These are phyloP conservation scores for Hymenochaete sp. DNA, from an alignment of 1,284 basidiomycete species.

Conservation along the genomic window DNA sequence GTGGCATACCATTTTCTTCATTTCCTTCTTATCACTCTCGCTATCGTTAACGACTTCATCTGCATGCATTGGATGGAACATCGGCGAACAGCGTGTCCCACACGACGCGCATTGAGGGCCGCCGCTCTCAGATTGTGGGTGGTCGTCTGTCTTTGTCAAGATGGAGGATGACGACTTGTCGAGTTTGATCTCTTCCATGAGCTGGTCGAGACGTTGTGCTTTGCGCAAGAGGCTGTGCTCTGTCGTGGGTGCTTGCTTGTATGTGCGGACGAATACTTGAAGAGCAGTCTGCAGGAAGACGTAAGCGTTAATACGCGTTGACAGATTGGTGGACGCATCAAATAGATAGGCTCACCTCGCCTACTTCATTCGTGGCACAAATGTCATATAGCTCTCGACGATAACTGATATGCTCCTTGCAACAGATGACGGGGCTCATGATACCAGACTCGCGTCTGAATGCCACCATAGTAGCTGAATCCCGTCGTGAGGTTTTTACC, in stretches of 20 bases:
- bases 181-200: slow-evolving; percentile 22
- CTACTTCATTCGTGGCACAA: slow-evolving; percentile 76
- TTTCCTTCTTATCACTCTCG: no score
- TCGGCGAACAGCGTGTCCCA: slow-evolving; percentile 32
- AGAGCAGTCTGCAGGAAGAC: slow-evolving; percentile 58
- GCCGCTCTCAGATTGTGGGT: slow-evolving; percentile 13
- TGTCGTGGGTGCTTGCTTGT: slow-evolving; percentile 67
- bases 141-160: slow-evolving; percentile 4
- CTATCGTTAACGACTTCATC: no score
- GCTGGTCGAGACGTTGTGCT: slow-evolving; percentile 68
- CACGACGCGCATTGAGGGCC: slow-evolving; percentile 28
- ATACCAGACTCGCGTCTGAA: slow-evolving; percentile 83
- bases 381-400: slow-evolving; percentile 68
- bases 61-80: slow-evolving; percentile 28
- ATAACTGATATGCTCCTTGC: slow-evolving; percentile 69
- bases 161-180: background rate
- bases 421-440: slow-evolving; percentile 76
- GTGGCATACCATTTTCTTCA: slow-evolving; percentile 44
- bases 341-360: slow-evolving; percentile 42
- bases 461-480: slow-evolving; percentile 56
- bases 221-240: slow-evolving; percentile 81
- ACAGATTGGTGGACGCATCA: background rate
- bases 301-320: background rate
- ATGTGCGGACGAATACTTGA: slow-evolving; percentile 74
- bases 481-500: slow-evolving; percentile 68